Evolutionary conservation across 2,329 filamentous ascomycete genomes (phyloP).

Genomic region (Talaromyces albobiverticillius): DNA sequence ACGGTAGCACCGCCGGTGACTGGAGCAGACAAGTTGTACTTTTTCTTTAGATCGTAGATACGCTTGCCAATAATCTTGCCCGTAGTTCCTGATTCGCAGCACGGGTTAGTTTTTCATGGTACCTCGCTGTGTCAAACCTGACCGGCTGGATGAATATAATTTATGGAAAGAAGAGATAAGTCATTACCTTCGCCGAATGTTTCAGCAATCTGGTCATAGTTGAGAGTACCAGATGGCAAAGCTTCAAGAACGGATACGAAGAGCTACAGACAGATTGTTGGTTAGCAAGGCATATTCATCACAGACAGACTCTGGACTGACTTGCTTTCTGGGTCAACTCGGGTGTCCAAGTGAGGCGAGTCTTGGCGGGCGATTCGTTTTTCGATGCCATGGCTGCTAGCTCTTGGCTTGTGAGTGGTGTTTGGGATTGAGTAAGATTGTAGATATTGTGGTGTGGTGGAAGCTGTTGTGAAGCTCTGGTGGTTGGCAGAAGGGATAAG

Average conservation of each 20-base stretch:
- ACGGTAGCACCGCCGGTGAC: not conserved
- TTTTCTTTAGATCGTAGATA: not conserved
- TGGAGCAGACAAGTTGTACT: not conserved
- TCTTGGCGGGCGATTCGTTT: not conserved
- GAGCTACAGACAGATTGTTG: not conserved
- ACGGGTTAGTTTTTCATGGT: not conserved
- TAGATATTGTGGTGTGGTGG: not conserved
- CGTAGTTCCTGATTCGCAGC: not conserved
- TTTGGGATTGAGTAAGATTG: no score
- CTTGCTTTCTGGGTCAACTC: not conserved
- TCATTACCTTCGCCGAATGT: conserved; percentile 4
- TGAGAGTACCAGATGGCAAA: not conserved
- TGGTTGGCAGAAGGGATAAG: not conserved
- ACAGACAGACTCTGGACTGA: not conserved
- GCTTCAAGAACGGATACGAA: not conserved
- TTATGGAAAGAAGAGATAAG: not conserved
- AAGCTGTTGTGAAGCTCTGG: not conserved
- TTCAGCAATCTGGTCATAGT: conserved; percentile 1
- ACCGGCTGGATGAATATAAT: no score
- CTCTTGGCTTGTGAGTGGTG: not conserved
- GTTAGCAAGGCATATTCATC: not conserved
- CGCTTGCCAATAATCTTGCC: not conserved
- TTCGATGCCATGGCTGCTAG: not conserved
- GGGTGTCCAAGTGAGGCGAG: not conserved
- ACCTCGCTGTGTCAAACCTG: no score